Evolutionary conservation across 2,329 filamentous ascomycete species (phyloP), one percentile per base, ranked within the genome.

Genomic region (Tolypocladium capitatum): DNA sequence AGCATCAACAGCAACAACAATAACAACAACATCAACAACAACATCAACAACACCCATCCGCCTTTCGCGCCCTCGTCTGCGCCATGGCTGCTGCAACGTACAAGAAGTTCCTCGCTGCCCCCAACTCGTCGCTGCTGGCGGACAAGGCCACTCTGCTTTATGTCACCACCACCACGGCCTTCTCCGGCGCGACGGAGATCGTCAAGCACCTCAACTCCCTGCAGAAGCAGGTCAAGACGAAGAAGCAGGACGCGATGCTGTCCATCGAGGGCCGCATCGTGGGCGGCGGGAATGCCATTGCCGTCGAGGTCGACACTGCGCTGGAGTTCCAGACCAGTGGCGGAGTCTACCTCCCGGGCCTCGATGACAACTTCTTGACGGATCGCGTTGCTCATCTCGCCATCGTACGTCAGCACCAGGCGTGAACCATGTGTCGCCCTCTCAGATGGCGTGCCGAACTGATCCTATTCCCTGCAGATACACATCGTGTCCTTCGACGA

Each of bases 281-380:
- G n/a, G n/a, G n/a, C n/a, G n/a, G n/a, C n/a, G n/a, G 73, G 48
- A 76, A 80, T 64, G 78, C 80, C 41, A 68, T 94, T 54, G 90
- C 94, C 62, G 73, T 90, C 48, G 90, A 97, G 66, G 73, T 89
- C 43, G 84, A 94, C 60, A 92, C 87, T 24, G 81, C 80, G 2
- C 68, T 97, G 43, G 84, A 94, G 62, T 96, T 98, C 64, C 63
- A 82, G 48, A 80, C 75, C 52, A 82, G 84, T 53, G 92, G 91
- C 55, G 91, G 89, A 53, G 77, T 83, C 53, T 97, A 92, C 69
- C 76, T 97, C 48, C 91, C 91, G 5, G 81, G 81, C 43, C 73
- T 98, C 44, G 91, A 97, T 60, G 89, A 96, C 72, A 96, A 96
- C 70, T 95, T 97, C 65, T 70, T 98, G 49, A 73, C 86, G 48